phyloP scores from a whole-genome alignment of 352 stramenopile genomes.

The Phytophthora niederhauseri region DNA sequence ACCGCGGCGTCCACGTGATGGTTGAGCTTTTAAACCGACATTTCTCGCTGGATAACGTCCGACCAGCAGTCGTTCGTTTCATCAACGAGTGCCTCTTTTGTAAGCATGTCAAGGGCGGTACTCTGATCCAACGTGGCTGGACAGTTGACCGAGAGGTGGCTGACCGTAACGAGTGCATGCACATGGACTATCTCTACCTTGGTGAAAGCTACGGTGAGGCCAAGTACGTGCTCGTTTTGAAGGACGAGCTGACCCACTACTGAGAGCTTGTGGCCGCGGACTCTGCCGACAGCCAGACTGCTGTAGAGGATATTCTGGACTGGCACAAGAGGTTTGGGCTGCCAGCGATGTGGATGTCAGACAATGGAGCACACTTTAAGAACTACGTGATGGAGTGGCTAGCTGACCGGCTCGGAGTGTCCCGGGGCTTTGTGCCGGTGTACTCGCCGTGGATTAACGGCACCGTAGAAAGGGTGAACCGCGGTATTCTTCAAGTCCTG shows the following conservation, averaged over 20 bases:
- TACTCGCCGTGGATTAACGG: neutral
- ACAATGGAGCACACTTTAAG: constrained; percentile 20
- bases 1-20: constrained; percentile 14
- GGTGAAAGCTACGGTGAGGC: constrained; percentile 21
- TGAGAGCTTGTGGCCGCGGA: neutral
- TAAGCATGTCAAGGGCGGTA: constrained; percentile 19
- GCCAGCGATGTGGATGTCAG: neutral
- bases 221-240: constrained; percentile 12
- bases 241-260: constrained; percentile 5
- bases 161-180: constrained; percentile 8
- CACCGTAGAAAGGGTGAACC: no score
- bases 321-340: constrained; percentile 15
- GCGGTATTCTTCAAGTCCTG: no score
- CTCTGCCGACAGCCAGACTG: constrained; percentile 5
- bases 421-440: neutral
- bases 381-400: constrained; percentile 2
- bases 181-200: constrained; percentile 17
- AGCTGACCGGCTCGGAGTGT: neutral
- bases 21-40: constrained; percentile 8
- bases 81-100: constrained; percentile 18
- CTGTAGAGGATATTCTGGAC: constrained; percentile 4
- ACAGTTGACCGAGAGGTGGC: neutral
- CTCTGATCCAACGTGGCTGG: constrained; percentile 2
- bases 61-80: neutral
- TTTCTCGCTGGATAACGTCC: constrained; percentile 8